These are phyloP conservation scores for Cicer pinnatifidum DNA, from an alignment of 306 rosid species.

Conservation along the genomic window DNA sequence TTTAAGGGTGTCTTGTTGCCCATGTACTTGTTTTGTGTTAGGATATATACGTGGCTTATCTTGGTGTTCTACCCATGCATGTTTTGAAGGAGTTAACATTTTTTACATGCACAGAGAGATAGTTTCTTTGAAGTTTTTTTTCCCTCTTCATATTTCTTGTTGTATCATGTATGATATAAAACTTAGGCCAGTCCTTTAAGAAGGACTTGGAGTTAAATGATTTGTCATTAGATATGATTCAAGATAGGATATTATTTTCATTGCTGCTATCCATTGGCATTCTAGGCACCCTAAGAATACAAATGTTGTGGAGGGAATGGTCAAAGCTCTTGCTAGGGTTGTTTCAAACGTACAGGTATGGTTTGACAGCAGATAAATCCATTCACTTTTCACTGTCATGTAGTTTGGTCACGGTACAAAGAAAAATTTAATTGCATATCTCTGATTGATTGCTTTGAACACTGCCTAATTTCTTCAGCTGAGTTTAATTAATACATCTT, in stretches of 20 bases:
- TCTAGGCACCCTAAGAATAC: constrained; percentile 91
- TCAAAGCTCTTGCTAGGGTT: constrained; percentile 94
- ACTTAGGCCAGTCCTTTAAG: not conserved
- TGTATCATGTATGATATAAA: constrained; percentile 16
- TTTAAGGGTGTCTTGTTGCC: constrained; percentile 13
- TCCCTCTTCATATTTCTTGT: not conserved
- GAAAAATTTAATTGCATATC: constrained; percentile 33
- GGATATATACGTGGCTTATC: not conserved
- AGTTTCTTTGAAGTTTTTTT: not conserved
- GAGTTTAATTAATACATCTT: constrained; percentile 32
- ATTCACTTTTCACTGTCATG: constrained; percentile 17
- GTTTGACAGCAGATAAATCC: constrained; percentile 36
- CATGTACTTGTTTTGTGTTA: not conserved
- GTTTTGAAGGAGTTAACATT: constrained; percentile 3
- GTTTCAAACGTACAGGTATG: constrained; percentile 87
- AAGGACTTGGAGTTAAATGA: not conserved
- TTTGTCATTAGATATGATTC: constrained; percentile 8
- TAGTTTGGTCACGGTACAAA: constrained; percentile 14
- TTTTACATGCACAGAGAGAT: not conserved
- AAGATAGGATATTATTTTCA: constrained; percentile 21
- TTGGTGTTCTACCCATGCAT: constrained; percentile 10
- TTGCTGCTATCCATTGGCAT: constrained; percentile 40
- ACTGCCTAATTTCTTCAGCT: constrained; percentile 24
- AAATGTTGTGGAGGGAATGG: constrained; percentile 94
- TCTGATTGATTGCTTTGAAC: constrained; percentile 36